These are phyloP conservation scores for Vickermania spadyakhi DNA, from an alignment of 208 protist species.

Conservation along the genomic window DNA sequence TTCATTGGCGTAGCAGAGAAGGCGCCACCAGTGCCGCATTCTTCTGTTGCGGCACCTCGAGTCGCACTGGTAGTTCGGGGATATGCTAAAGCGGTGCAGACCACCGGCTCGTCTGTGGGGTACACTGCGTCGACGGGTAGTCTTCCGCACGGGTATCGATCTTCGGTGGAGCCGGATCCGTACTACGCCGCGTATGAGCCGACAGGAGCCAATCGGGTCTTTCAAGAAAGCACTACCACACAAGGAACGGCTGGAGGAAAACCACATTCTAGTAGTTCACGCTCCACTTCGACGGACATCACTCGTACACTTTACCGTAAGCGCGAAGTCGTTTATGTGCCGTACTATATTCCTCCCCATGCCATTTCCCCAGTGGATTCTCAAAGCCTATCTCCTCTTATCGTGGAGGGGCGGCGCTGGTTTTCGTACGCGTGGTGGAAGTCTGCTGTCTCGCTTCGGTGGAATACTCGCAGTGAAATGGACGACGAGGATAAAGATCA, in stretches of 20 bases:
- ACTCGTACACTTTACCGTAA: background rate
- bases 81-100: background rate
- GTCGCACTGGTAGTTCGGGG: background rate
- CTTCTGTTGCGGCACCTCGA: no score
- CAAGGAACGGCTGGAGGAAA: background rate
- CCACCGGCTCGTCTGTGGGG: no score
- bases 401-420: background rate
- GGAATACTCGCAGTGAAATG: background rate
- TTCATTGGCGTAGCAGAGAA: background rate
- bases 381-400: background rate
- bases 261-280: no score
- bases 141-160: no score
- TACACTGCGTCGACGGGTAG: no score
- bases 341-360: conserved; percentile 21
- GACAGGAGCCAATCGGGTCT: background rate
- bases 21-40: background rate
- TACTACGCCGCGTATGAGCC: background rate
- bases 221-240: background rate
- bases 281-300: background rate
- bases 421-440: no score
- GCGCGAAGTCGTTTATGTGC: conserved; percentile 9
- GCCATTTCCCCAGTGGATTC: background rate
- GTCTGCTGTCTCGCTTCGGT: no score
- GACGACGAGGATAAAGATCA: background rate
- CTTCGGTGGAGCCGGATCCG: background rate